Evolutionary conservation across 2,329 filamentous ascomycete species (phyloP).

Genomic region (Aspergillus fijiensis): DNA sequence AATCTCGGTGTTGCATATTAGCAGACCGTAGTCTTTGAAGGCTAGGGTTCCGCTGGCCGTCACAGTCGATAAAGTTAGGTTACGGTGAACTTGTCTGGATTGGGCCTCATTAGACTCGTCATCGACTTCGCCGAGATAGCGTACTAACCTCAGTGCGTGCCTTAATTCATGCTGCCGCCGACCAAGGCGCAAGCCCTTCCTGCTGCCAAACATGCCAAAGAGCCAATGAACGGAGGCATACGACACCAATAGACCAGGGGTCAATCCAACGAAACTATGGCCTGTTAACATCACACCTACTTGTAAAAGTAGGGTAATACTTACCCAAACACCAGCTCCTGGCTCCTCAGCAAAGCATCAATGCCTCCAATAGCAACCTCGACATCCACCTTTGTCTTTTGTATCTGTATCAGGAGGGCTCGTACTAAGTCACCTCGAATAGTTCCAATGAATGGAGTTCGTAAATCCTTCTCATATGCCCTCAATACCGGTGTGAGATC

Average conservation of each 20-base stretch:
- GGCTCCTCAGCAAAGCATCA: constrained; percentile 88
- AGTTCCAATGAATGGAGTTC: constrained; percentile 77
- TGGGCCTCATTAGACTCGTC: not conserved
- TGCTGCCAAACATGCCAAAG: constrained; percentile 65
- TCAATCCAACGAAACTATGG: constrained; percentile 80
- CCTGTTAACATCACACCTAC: constrained; percentile 14
- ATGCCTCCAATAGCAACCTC: constrained; percentile 96
- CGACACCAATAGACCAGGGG: constrained; percentile 85
- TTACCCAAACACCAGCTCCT: constrained; percentile 86
- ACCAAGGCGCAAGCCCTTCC: constrained; percentile 65
- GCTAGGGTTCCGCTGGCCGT: constrained; percentile 73
- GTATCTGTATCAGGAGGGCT: constrained; percentile 90
- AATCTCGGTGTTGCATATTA: constrained; percentile 86
- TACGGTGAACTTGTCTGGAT: constrained; percentile 74
- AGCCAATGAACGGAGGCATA: constrained; percentile 74
- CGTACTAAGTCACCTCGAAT: constrained; percentile 83
- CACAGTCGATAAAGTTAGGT: constrained; percentile 66
- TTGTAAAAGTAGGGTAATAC: constrained; percentile 10
- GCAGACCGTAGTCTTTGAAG: constrained; percentile 87
- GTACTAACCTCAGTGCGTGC: constrained; percentile 66
- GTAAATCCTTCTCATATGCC: constrained; percentile 87
- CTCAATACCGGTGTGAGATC: constrained; percentile 88
- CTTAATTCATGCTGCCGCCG: constrained; percentile 69
- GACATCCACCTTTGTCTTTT: constrained; percentile 98
- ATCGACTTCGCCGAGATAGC: not conserved